Base-by-base conservation (phyloP, 106 monocot genomes). In the Dendrobium officinale region DNA sequence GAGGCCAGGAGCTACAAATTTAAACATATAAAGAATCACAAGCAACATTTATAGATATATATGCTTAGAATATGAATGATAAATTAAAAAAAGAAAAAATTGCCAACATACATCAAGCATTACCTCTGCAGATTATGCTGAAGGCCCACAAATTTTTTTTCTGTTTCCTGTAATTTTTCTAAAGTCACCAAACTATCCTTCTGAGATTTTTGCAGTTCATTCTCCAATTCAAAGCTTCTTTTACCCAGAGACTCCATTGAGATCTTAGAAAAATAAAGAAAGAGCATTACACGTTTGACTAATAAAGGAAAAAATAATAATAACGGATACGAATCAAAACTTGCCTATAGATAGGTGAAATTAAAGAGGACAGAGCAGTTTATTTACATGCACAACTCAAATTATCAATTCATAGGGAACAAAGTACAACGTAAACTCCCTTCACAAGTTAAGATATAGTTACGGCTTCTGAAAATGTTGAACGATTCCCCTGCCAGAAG, bases 71-170 rank as follows among this genome's bases (percentile, higher is more conserved):
- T 19, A 19, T n/a, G n/a, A 61, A 61, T 22, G 5, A 4, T 61
- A 61, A 61, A 44, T 18, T 42, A 44, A 73, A 10, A 10, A 75
- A 74, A 26, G 2, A 37, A n/a, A 73, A 74, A 58, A 59, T 66
- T 24, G 70, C 33, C 17, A 13, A 37, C 31, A 37, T 4, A 37
- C 40, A 70, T 33, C n/a, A 70, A 70, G 31, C 37, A 70, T 83
- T 81, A 95, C 98, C 85, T 92, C 42, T 89, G 84, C 82, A 98
- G 51, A 44, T 86, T 92, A 9, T 86, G 82, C 41, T 91, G 88
- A 72, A 94, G 86, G 44, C 86, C 82, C 40, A 55, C 31, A 79
- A 89, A 85, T 77, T 91, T 89, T 42, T 81, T 77, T 84, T 97
- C 94, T 22, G 88, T 80, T 78, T 84, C 88, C 49, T 87, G 88